Percentiles rank a stretch among this genome's conserved stretches.
Evolutionary conservation across 2,329 filamentous ascomycete species (phyloP).

Genomic region (Aspergillus amoenus): DNA sequence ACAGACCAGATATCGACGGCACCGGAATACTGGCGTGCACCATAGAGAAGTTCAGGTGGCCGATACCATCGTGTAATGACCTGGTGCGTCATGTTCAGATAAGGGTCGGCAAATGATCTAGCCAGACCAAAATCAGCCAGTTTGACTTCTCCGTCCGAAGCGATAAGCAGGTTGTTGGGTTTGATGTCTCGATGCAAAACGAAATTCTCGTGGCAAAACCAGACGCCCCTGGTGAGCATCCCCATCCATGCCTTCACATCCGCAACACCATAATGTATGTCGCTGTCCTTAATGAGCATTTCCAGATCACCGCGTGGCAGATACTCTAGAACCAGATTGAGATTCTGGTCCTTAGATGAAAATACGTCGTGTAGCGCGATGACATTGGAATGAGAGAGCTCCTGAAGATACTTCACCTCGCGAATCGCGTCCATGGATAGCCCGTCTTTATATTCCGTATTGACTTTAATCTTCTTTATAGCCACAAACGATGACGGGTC

Average conservation of each 20-base stretch:
- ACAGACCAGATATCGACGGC: constrained; percentile 94
- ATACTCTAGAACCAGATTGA: constrained; percentile 93
- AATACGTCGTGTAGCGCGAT: constrained; percentile 91
- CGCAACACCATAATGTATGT: constrained; percentile 77
- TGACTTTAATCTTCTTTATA: constrained; percentile 56
- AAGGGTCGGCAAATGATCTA: constrained; percentile 83
- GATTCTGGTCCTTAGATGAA: constrained; percentile 92
- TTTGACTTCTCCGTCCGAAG: constrained; percentile 88
- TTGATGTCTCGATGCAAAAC: constrained; percentile 98
- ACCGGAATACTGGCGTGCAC: constrained; percentile 82
- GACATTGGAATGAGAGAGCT: constrained; percentile 92
- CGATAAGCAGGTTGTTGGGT: constrained; percentile 95
- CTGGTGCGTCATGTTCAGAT: constrained; percentile 83
- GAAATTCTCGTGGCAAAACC: constrained; percentile 95
- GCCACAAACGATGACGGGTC: constrained; percentile 77
- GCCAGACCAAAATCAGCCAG: constrained; percentile 97
- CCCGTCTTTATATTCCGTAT: constrained; percentile 72
- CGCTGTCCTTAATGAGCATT: constrained; percentile 84
- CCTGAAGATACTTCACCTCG: constrained; percentile 92
- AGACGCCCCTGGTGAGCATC: constrained; percentile 89
- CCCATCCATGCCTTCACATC: constrained; percentile 99
- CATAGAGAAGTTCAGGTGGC: constrained; percentile 89
- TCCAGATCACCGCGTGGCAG: constrained; percentile 92
- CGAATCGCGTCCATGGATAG: constrained; percentile 93
- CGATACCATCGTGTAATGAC: constrained; percentile 98